phyloP scores from a whole-genome alignment of 2,329 filamentous ascomycete species.

The Trichophyton simii region DNA sequence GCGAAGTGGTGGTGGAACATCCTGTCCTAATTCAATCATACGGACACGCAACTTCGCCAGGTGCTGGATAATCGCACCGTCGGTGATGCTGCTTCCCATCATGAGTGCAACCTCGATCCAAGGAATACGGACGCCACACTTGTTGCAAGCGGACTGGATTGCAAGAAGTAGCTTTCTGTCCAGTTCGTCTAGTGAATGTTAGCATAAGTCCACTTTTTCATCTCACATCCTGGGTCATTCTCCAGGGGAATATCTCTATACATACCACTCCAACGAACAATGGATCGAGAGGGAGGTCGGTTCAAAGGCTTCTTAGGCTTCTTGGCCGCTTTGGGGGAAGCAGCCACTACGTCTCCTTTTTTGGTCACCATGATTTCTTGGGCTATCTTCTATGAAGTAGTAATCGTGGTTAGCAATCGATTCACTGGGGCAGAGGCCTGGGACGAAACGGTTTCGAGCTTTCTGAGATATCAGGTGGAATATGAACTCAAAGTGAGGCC shows the following conservation, averaged over 20 bases:
- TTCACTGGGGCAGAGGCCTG: not conserved
- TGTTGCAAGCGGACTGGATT: conserved; percentile 31
- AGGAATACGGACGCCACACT: conserved; percentile 28
- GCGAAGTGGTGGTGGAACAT: conserved; percentile 30
- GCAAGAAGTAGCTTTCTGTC: conserved; percentile 32
- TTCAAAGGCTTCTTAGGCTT: conserved; percentile 5
- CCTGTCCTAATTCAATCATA: conserved; percentile 22
- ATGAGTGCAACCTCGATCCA: conserved; percentile 29
- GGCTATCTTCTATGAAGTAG: not conserved
- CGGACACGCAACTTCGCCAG: conserved; percentile 33
- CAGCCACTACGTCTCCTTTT: not conserved
- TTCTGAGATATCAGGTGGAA: not conserved
- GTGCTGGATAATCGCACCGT: conserved; percentile 37
- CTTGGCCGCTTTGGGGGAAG: not conserved
- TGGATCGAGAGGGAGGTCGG: conserved; percentile 23
- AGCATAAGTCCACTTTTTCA: conserved; percentile 9
- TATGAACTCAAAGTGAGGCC: not conserved
- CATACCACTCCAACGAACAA: conserved; percentile 35
- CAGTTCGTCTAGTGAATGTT: conserved; percentile 26
- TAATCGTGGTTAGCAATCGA: not conserved
- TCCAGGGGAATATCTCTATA: not conserved
- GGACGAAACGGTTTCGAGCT: not conserved
- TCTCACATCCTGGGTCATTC: not conserved
- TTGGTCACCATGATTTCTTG: not conserved
- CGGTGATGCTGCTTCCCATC: conserved; percentile 31